These are phyloP conservation scores for Tylopilus microsporus DNA, from an alignment of 1,284 basidiomycete genomes.

Conservation along the genomic window DNA sequence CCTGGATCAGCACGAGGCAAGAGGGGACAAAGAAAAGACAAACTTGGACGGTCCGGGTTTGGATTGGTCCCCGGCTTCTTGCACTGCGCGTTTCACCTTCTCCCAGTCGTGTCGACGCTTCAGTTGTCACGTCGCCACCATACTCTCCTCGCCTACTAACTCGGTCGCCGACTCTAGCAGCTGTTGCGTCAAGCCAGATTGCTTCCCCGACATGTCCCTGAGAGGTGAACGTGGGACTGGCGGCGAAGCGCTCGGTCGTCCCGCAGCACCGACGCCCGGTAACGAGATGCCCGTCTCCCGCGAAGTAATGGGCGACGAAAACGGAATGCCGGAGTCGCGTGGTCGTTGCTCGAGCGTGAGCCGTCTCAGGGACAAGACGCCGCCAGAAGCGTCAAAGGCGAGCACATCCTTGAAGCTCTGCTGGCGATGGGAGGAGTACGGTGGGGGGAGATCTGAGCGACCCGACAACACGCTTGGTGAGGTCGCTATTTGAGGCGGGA, in stretches of 20 bases:
- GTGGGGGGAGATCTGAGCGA: constrained; percentile 36
- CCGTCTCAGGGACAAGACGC: constrained; percentile 52
- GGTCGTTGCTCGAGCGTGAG: constrained; percentile 43
- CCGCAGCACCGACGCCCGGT: constrained; percentile 38
- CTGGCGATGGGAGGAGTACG: constrained; percentile 31
- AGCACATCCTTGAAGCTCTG: constrained; percentile 59
- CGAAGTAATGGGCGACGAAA: constrained; percentile 33
- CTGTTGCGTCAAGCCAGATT: constrained; percentile 34
- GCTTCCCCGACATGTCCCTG: constrained; percentile 9
- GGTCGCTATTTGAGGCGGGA: constrained; percentile 32
- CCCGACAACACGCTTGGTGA: constrained; percentile 31
- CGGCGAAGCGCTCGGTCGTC: constrained; percentile 27
- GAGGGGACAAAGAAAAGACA: background rate
- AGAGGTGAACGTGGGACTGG: constrained; percentile 5
- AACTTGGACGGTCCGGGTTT: constrained; percentile 20
- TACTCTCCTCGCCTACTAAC: constrained; percentile 42
- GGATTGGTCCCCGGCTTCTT: constrained; percentile 11
- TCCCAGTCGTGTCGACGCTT: constrained; percentile 50
- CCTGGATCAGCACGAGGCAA: background rate
- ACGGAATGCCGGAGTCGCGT: constrained; percentile 29
- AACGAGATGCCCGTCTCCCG: constrained; percentile 43
- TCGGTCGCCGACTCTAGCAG: constrained; percentile 42
- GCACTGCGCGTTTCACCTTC: constrained; percentile 45
- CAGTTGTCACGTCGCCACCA: constrained; percentile 66
- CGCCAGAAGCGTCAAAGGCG: constrained; percentile 59